Base-by-base conservation (phyloP, 352 stramenopile genomes). In the Ophiocytium majus region DNA sequence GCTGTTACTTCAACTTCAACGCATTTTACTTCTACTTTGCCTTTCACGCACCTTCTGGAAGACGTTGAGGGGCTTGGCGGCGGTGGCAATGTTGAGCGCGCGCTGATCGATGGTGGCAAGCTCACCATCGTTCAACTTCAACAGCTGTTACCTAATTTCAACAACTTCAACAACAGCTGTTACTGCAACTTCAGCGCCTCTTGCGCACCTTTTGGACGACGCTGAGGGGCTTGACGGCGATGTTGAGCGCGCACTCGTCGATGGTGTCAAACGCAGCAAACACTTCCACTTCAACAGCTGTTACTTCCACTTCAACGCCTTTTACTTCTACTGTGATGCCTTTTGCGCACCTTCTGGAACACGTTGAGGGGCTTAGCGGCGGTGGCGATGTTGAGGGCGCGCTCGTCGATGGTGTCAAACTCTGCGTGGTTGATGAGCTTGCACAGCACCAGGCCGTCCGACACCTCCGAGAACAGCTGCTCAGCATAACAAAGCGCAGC, bases 391-490 rank as follows among this genome's bases (percentile, higher is more conserved):
- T 97, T 97, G 36, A 97, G 79, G 23, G 94, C 92, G 33, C 94
- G 93, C 36, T 93, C 88, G 89, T 98, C 94, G 63, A 98, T 96
- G n/a, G 94, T 96, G 82, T 97, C 94, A 0, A 93, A 93, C 5
- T 95, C 93, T 0, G 94, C 94, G 34, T 93, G 90, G 82, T 97
- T 97, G 49, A 98, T 94, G 43, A 98, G 89, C 86, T 97, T 97
- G 90, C 93, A 96, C 31, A 96, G 89, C 75, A 96, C 71, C 0
- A 96, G 92, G 50, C 94, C 94, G 82, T 97, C 93, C 35, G 90
- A 91, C 74, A 95, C 92, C 1, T 92, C 91, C 23, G 82, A 78
- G 89, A 97, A 97, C 0, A 97, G 86, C 9, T 81, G 75, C 50
- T 49, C 5, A 14, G 5, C 5, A 57, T 14, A 14, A 14, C 14